These are phyloP conservation scores for Camelina sativa DNA, from an alignment of 345 rosid species.

Conservation along the genomic window DNA sequence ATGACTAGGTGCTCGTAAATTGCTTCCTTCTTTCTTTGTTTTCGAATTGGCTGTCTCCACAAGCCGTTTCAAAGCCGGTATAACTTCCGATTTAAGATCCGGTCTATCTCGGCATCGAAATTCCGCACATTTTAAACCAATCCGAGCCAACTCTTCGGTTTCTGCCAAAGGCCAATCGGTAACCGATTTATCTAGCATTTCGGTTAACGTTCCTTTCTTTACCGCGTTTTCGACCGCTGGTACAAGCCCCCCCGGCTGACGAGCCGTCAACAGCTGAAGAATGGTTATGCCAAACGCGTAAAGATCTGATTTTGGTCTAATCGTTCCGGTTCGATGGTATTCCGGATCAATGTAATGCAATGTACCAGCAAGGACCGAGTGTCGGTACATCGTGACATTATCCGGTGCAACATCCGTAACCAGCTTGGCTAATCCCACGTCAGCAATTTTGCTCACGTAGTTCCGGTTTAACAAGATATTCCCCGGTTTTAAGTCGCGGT, in stretches of 20 bases:
- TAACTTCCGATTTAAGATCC: conserved; percentile 75
- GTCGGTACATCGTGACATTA: conserved; percentile 62
- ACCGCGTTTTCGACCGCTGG: conserved; percentile 62
- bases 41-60: conserved; percentile 58
- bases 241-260: conserved; percentile 62
- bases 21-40: conserved; percentile 51
- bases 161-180: conserved; percentile 83
- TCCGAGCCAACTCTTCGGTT: conserved; percentile 67
- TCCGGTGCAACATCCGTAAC: conserved; percentile 75
- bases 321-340: conserved; percentile 82
- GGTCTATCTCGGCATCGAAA: conserved; percentile 91
- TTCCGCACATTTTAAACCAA: conserved; percentile 69
- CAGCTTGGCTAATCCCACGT: conserved; percentile 83
- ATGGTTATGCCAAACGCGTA: conserved; percentile 72
- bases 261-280: conserved; percentile 68
- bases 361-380: conserved; percentile 79
- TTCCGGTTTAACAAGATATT: conserved; percentile 76
- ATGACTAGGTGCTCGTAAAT: conserved; percentile 63
- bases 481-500: conserved; percentile 83
- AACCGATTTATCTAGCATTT: conserved; percentile 65
- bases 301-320: conserved; percentile 87
- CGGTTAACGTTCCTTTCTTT: conserved; percentile 54
- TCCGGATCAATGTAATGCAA: conserved; percentile 86
- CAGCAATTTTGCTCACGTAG: conserved; percentile 81
- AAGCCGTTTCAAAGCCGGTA: conserved; percentile 76